Percentiles rank a stretch among this genome's conserved stretches.
phyloP scores from a whole-genome alignment of 2,329 filamentous ascomycete species.

The Sclerotinia trifoliorum region DNA sequence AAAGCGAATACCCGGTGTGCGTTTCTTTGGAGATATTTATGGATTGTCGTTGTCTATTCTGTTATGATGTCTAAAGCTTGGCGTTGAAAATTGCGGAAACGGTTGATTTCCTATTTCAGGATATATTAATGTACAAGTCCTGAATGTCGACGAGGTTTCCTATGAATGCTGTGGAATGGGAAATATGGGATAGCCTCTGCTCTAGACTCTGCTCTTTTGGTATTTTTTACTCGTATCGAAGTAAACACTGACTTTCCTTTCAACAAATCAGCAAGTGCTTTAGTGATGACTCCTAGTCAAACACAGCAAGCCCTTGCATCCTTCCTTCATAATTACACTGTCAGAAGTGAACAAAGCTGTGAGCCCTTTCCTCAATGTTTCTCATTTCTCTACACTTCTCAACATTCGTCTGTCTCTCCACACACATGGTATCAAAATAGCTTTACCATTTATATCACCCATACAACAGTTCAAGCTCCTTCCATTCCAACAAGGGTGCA shows the following conservation, averaged over 20 bases:
- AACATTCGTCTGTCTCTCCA: no score
- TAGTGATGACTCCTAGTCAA: background rate
- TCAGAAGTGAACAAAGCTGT: background rate
- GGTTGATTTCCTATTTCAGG: background rate
- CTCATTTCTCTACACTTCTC: no score
- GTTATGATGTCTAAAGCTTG: slow-evolving; percentile 4
- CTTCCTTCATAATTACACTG: background rate
- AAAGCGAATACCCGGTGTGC: slow-evolving; percentile 16
- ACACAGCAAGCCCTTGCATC: no score
- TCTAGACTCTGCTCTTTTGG: background rate
- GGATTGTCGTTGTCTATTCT: background rate
- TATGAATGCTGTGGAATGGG: background rate
- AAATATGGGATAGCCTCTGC: background rate
- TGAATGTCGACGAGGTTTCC: background rate
- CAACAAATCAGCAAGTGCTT: slow-evolving; percentile 1
- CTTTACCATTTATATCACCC: no score
- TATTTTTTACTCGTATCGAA: background rate
- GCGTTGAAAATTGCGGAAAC: background rate
- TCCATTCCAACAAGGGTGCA: background rate
- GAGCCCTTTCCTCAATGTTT: no score
- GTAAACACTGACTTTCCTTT: no score
- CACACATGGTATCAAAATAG: no score
- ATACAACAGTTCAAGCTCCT: background rate
- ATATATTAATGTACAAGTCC: background rate
- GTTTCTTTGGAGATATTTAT: background rate